phyloP scores from a whole-genome alignment of 306 rosid species.

The apple (Malus domestica) region ASM211411v1 NC_041796.1:7328501-7329000 shows the following conservation, averaged over 20 bases:
- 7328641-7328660: neutral
- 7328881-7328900: constrained; percentile 16
- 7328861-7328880: neutral
- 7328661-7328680: no score
- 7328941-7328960: constrained; percentile 30
- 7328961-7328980: constrained; percentile 62
- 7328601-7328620: neutral
- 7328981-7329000: constrained; percentile 68
- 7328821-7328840: constrained; percentile 17
- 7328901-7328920: constrained; percentile 1
- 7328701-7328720: no score
- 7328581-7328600: neutral
- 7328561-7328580: constrained; percentile 23
- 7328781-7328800: neutral
- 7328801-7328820: constrained; percentile 25
- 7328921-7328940: neutral
- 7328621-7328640: no score
- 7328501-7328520: neutral
- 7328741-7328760: neutral
- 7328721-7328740: neutral
- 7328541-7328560: neutral
- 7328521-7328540: neutral
- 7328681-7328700: neutral
- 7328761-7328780: neutral
- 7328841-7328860: constrained; percentile 11